Evolutionary conservation across 208 protist genomes (phyloP), one percentile per base, ranked within the genome.

Genomic region (Trypanosoma theileri): DNA sequence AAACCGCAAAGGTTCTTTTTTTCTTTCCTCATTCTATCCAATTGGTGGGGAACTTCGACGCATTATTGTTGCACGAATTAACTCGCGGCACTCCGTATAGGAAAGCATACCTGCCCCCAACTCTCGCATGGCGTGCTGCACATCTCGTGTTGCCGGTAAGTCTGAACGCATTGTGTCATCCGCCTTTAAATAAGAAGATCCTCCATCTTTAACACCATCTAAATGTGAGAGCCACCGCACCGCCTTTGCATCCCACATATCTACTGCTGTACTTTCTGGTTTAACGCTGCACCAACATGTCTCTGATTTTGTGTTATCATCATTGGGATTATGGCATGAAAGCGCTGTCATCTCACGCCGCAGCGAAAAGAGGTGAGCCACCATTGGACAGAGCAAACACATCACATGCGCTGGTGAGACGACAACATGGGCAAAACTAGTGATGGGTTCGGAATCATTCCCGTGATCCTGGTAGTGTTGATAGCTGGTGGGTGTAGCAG

Each of bases 71-170:
- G 77, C 77, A 35, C 88, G 81, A 50, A 94, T 78, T 21, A 87
- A 63, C 62, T 94, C 88, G 26, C 82, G 78, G 40, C 83, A 81
- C 66, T 94, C 85, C 58, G 66, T 63, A 79, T 94, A 94, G 40
- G 84, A 80, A 17, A 91, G 72, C 59, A 69, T 66, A 1, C 60
- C 61, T 46, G 71, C 72, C 16, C 63, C 59, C 24, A 66, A 54
- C 24, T 78, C 75, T 41, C 69, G 60, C 11, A 41, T n/a, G 24
- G 8, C 8, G 17, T 50, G 58, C 19, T 19, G 41, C 31, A 69
- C 14, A 19, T 72, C 57, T 31, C 48, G 40, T 66, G 51, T 41
- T 24, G 51, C 16, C 21, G 70, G 56, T 19, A 57, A 7, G 0
- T 42, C 41, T 31, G 21, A 14, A 63, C 48, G 41, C 57, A 26